Base-by-base conservation (phyloP, 345 rosid genomes). In the Erucastrum elatum region DNA sequence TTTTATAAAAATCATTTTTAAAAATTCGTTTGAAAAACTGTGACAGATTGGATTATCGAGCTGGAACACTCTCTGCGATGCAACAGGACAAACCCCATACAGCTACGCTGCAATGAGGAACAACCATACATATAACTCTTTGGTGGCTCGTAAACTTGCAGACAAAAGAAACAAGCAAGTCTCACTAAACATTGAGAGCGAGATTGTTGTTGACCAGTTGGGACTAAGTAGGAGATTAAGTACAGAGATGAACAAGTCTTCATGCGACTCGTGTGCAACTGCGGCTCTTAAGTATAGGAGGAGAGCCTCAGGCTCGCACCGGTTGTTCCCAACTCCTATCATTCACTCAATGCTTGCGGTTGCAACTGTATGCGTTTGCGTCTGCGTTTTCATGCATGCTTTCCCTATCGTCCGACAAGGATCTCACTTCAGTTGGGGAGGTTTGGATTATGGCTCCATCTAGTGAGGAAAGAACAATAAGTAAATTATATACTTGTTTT, bases 351-450 rank as follows among this genome's bases (percentile, higher is more conserved):
- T 94, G 94, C 94, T 94, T 16, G 87, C 94, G 74, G 82, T 91
- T 78, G 98, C 95, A 1, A 92, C 97, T 3, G 97, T 94, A 41
- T 93, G 98, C 60, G 97, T 91, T 74, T 93, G 98, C 82, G 98
- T 93, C 60, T 93, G 98, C 80, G 81, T 93, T 51, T 90, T 90
- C 84, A 60, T 88, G 83, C 90, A 95, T 26, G 92, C 92, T 17
- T 81, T 84, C 27, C 96, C 96, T 0, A 77, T 84, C 16, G 84
- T 91, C 55, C 86, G 97, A 58, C 75, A 71, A 30, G 84, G 82
- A 72, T 84, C 88, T 70, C 97, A 89, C 34, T 93, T 93, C 70
- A 88, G 85, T 82, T 94, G 98, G 98, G 92, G 91, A 76, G 84
- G 81, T 66, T 70, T 94, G 87, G 88, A 82, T 72, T 94, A 68